Base-by-base conservation (phyloP, 1,139 yeast species). In the Scheffersomyces stambukii region DNA sequence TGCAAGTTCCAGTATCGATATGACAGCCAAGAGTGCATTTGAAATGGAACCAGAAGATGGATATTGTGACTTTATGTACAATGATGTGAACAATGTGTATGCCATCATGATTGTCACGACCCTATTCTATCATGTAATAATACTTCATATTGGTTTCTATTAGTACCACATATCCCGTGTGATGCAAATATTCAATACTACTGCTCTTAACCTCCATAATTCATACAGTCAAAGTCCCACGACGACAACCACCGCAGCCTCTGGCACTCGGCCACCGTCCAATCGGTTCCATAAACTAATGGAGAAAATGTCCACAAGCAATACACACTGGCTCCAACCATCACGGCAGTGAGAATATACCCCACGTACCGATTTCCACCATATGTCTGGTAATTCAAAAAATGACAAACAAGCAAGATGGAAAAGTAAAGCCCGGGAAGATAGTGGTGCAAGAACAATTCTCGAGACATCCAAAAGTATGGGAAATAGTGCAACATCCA, bases 401-500 rank as follows among this genome's bases (percentile, higher is more conserved):
- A 58, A 31, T 58, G 62, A 3, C 60, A 48, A 10, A 54, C 27
- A 20, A 56, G 40, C 33, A 66, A 41, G n/a, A 63, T 52, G 13
- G 52, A 40, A 35, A 66, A 63, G 36, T 52, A 59, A 15, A 64
- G 46, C 10, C 66, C 48, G 9, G 60, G 56, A 36, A 63, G 48
- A 42, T 67, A 67, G 40, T 65, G 70, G 35, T 64, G 70, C 26
- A 57, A 43, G 33, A 57, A 60, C 24, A 62, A 40, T 29, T 60
- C 60, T 30, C 69, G 45, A 9, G 43, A 28, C 56, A 62, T 48
- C 30, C 35, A 32, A 40, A 58, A 55, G 38, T 44, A 61, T 5
- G 73, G 72, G 9, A 49, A 33, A 33, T 51, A 66, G 33, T 64
- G 60, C n/a, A 64, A 23, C 3, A 38, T 24, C 60, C 63, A 67